Evolutionary conservation across 495 filamentous ascomycete genomes (phyloP).

Genomic region (Hypoxylon perforatum): DNA sequence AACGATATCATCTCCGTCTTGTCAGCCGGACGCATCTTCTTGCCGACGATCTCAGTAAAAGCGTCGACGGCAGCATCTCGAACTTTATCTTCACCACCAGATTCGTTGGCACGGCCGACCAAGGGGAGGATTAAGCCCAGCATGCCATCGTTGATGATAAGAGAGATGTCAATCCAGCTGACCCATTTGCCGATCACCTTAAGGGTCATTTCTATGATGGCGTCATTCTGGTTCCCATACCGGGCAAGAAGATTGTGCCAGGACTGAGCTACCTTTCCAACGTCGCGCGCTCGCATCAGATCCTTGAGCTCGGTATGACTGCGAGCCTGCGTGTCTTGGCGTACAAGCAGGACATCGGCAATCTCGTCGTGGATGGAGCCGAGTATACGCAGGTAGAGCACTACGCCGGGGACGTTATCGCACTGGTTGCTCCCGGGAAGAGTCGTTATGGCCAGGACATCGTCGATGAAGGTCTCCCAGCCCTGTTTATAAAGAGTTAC

Average conservation of each 20-base stretch:
- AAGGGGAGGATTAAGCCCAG: constrained; percentile 84
- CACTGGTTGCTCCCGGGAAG: constrained; percentile 62
- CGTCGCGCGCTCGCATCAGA: constrained; percentile 82
- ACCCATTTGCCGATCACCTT: constrained; percentile 94
- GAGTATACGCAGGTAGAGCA: constrained; percentile 89
- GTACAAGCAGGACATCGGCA: constrained; percentile 86
- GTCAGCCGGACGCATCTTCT: constrained; percentile 95
- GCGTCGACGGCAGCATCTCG: constrained; percentile 90
- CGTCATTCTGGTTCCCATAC: constrained; percentile 79
- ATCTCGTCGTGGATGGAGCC: constrained; percentile 96
- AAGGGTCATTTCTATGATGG: constrained; percentile 84
- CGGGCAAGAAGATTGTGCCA: constrained; percentile 91
- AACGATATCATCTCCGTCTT: constrained; percentile 94
- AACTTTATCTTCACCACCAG: constrained; percentile 72
- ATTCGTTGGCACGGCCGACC: constrained; percentile 66
- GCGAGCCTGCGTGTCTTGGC: constrained; percentile 77
- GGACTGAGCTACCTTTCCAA: constrained; percentile 82
- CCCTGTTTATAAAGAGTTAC: constrained; percentile 81
- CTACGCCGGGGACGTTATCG: constrained; percentile 79
- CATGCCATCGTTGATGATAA: constrained; percentile 89
- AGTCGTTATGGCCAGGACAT: constrained; percentile 77
- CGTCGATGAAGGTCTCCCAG: constrained; percentile 90
- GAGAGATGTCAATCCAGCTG: constrained; percentile 94
- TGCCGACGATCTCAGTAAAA: constrained; percentile 93
- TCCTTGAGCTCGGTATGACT: constrained; percentile 90